Base-by-base conservation (phyloP, 345 rosid species). In the Heritiera littoralis region DNA sequence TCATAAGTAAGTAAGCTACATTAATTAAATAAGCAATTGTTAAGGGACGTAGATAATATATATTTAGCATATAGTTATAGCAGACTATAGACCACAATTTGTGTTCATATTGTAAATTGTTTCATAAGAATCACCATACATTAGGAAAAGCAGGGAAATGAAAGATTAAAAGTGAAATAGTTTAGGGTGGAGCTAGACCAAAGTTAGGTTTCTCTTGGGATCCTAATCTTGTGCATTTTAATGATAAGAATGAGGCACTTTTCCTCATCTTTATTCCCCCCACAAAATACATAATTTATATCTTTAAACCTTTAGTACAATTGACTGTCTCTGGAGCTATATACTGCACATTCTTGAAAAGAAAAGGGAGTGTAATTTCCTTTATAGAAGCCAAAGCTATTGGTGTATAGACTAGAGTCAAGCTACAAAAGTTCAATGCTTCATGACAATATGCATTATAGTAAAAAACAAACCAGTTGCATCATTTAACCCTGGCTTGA, bases 161-260 rank as follows among this genome's bases (percentile, higher is more conserved):
- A 49, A 70, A 40, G 28, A 28, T 13, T 54, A 52, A 17, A 35
- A 17, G 10, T 40, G 63, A 74, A 74, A n/a, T 65, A 18, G 40
- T 8, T 17, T 23, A n/a, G 15, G 60, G 51, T 81, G 75, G 58
- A n/a, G 43, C 49, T 32, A 75, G 49, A 75, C 38, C 23, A 80
- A 45, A 15, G 12, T 67, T 75, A 45, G 69, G 70, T 38, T 75
- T 55, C 32, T 73, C 56, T 66, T 72, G 81, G 80, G 80, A 77
- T 77, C 80, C 5, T 49, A 72, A 56, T 74, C 51, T n/a, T 18
- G 66, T 35, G 4, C 32, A 49, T 30, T 41, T n/a, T 77, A 23
- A 72, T 55, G 74, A 40, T 35, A 71, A 77, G 13, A 55, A 46
- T 66, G 55, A 46, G 40, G 69, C 55, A 11, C 7, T 15, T 12